These are phyloP conservation scores for Fomitiporia mediterranea DNA, from an alignment of 1,284 basidiomycete genomes.

Conservation along the genomic window DNA sequence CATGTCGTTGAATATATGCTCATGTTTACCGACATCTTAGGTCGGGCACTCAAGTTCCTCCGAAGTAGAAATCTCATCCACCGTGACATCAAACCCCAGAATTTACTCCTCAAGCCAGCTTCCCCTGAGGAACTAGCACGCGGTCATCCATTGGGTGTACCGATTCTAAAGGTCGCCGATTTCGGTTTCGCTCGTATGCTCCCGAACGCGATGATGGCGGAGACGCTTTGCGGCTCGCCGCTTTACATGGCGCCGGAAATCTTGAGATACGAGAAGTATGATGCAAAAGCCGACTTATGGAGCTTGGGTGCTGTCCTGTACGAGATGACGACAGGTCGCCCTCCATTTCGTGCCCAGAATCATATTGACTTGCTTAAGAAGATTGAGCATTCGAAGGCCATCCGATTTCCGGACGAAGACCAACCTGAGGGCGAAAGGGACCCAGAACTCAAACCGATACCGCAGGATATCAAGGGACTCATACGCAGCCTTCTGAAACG, in stretches of 20 bases:
- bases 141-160: constrained; percentile 89
- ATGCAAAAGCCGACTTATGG: constrained; percentile 97
- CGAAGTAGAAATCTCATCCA: constrained; percentile 90
- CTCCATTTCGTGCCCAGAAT: constrained; percentile 93
- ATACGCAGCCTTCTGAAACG: constrained; percentile 83
- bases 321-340: constrained; percentile 91
- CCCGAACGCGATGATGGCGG: constrained; percentile 90
- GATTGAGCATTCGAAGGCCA: constrained; percentile 83
- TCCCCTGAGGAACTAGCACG: constrained; percentile 72
- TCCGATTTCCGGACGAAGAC: constrained; percentile 93
- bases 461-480: constrained; percentile 83
- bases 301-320: constrained; percentile 95
- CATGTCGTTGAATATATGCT: no score
- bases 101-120: constrained; percentile 85
- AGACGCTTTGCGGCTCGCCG: constrained; percentile 97
- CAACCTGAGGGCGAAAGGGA: constrained; percentile 34
- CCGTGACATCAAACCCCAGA: constrained; percentile 98
- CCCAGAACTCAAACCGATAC: constrained; percentile 57
- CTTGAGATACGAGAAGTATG: constrained; percentile 95
- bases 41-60: constrained; percentile 90
- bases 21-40: no score
- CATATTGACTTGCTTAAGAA: constrained; percentile 93
- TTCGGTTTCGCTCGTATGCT: constrained; percentile 96
- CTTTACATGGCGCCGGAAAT: constrained; percentile 99
- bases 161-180: constrained; percentile 95